These are phyloP conservation scores for Actinomortierella wolfii DNA, from an alignment of 371 early-diverging fungal genomes.

Conservation along the genomic window DNA sequence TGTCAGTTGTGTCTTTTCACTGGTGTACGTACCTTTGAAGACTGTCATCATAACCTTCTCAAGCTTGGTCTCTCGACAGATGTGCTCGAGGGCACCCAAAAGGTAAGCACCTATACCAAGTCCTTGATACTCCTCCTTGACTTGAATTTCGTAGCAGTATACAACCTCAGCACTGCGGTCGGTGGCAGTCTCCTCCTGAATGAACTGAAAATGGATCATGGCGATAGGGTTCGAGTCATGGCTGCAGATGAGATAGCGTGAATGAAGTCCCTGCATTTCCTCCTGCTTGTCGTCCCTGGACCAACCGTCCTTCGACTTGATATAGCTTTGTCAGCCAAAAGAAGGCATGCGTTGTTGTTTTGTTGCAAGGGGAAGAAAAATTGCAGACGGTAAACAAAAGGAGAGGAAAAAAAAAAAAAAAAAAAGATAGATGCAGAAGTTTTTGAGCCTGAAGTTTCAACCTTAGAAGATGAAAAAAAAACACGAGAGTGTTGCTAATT, in stretches of 20 bases:
- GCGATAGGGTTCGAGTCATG: constrained; percentile 47
- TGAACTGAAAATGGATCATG: constrained; percentile 60
- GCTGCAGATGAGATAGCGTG: constrained; percentile 57
- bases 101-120: constrained; percentile 60
- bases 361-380: too few relatives aligned
- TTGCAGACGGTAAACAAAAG: too few relatives aligned
- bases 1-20: background rate
- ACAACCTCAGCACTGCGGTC: constrained; percentile 58
- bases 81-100: constrained; percentile 51
- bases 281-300: constrained; percentile 51
- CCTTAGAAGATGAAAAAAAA: too few relatives aligned
- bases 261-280: constrained; percentile 53
- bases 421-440: too few relatives aligned
- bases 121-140: constrained; percentile 47
- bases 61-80: constrained; percentile 57
- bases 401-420: too few relatives aligned
- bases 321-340: constrained; percentile 38
- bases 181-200: constrained; percentile 64
- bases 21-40: constrained; percentile 55
- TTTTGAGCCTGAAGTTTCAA: too few relatives aligned
- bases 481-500: too few relatives aligned
- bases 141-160: constrained; percentile 67
- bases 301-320: constrained; percentile 63
- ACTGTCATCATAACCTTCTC: constrained; percentile 72
- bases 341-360: background rate